These are phyloP conservation scores for Pseudopyricularia cyperi DNA, from an alignment of 2,329 filamentous ascomycete species.

Conservation along the genomic window DNA sequence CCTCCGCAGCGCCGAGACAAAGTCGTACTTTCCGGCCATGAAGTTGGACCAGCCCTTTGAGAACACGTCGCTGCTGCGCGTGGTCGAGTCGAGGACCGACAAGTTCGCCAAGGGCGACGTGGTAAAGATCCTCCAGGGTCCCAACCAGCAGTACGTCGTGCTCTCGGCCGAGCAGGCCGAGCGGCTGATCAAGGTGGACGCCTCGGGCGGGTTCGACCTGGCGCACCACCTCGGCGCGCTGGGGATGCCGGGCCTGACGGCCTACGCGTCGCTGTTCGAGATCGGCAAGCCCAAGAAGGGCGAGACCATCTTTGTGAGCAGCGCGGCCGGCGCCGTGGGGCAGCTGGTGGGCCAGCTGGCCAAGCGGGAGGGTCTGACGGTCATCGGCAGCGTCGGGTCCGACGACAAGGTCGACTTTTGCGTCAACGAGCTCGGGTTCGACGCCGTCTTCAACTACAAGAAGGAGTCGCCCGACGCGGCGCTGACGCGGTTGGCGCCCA, in stretches of 20 bases:
- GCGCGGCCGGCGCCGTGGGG: constrained; percentile 70
- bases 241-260: constrained; percentile 31
- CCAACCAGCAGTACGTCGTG: constrained; percentile 56
- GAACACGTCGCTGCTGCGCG: constrained; percentile 51
- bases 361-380: constrained; percentile 65
- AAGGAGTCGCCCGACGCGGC: constrained; percentile 59
- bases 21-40: constrained; percentile 58
- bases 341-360: constrained; percentile 74
- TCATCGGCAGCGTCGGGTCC: constrained; percentile 69
- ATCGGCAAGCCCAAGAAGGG: constrained; percentile 61
- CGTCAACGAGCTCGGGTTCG: constrained; percentile 34
- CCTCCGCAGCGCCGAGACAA: constrained; percentile 52
- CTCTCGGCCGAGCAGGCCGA: constrained; percentile 23
- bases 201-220: constrained; percentile 52
- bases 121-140: constrained; percentile 36
- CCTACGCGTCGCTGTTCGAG: constrained; percentile 47
- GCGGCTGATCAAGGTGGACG: constrained; percentile 43
- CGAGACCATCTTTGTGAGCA: constrained; percentile 71
- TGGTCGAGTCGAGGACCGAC: constrained; percentile 51
- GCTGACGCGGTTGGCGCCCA: constrained; percentile 55
- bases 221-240: constrained; percentile 62
- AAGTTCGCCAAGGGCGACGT: constrained; percentile 57
- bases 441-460: constrained; percentile 76
- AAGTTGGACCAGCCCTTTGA: constrained; percentile 48
- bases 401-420: constrained; percentile 67